phyloP scores from a whole-genome alignment of 1,284 basidiomycete species.

The Amylostereum chailletii region DNA sequence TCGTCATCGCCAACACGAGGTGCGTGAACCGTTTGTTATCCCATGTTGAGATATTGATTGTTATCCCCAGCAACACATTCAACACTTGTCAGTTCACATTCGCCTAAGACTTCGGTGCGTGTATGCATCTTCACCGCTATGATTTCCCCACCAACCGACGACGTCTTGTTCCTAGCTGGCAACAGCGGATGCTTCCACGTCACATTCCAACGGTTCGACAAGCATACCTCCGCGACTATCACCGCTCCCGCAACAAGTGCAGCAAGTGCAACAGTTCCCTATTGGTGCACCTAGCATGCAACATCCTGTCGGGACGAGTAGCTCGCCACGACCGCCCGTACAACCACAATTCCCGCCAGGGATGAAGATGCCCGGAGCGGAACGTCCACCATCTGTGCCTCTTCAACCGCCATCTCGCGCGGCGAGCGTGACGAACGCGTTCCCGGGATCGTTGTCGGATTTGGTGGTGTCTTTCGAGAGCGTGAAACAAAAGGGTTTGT shows the following conservation, averaged over 20 bases:
- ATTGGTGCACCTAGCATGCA: no score
- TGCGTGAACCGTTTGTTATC: constrained; percentile 33
- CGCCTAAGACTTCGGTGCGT: constrained; percentile 11
- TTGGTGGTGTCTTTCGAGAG: constrained; percentile 93
- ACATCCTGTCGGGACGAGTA: no score
- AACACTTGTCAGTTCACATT: constrained; percentile 8
- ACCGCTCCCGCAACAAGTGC: no score
- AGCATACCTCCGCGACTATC: no score
- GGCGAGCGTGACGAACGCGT: constrained; percentile 32
- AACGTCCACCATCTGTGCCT: constrained; percentile 17
- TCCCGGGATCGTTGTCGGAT: constrained; percentile 84
- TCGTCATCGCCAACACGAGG: constrained; percentile 18
- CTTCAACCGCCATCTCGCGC: constrained; percentile 15
- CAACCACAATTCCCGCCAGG: constrained; percentile 60
- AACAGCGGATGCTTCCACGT: no score
- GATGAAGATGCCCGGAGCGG: constrained; percentile 43
- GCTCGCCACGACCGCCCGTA: not conserved
- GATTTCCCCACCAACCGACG: no score
- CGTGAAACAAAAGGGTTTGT: constrained; percentile 88
- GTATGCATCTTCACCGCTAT: constrained; percentile 1
- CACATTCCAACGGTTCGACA: no score
- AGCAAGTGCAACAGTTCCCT: no score
- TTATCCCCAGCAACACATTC: constrained; percentile 4
- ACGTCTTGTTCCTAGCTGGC: no score
- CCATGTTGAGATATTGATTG: not conserved